Conservation (phyloP, 352 stramenopile genomes). For the Pythium sukuiense region DNA sequence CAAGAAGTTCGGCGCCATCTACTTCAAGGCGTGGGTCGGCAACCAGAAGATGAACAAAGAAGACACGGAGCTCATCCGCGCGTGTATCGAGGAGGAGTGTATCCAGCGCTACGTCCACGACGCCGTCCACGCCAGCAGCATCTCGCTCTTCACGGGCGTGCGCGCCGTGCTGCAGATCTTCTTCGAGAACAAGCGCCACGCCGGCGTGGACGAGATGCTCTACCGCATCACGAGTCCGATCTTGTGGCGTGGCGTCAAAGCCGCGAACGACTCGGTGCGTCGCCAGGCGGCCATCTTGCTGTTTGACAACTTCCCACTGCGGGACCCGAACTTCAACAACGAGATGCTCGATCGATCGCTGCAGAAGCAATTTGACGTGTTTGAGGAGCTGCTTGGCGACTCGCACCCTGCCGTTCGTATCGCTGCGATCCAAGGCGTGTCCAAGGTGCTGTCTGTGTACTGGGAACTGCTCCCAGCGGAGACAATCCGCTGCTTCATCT, state of each 20-base stretch:
- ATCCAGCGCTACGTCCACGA: conserved; percentile 80
- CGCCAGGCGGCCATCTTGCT: conserved; percentile 79
- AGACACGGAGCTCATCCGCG: conserved; percentile 28
- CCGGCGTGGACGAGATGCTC: conserved; percentile 82
- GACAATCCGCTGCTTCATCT: conserved; percentile 82
- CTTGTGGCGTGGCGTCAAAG: conserved; percentile 81
- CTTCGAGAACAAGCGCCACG: conserved; percentile 84
- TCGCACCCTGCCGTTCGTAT: conserved; percentile 75
- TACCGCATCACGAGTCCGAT: conserved; percentile 84
- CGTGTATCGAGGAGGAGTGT: conserved; percentile 83
- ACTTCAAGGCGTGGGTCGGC: conserved; percentile 84
- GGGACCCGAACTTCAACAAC: conserved; percentile 76
- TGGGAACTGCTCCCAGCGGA: conserved; percentile 82
- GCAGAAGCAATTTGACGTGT: conserved; percentile 85
- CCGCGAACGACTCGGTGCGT: conserved; percentile 79
- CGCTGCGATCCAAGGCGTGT: conserved; percentile 76
- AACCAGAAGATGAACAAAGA: conserved; percentile 38
- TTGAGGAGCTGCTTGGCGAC: conserved; percentile 73
- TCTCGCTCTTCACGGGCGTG: conserved; percentile 65
- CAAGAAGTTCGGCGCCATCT: conserved; percentile 71
- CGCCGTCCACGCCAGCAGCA: conserved; percentile 68
- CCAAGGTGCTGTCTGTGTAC: conserved; percentile 82
- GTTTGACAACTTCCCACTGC: conserved; percentile 85
- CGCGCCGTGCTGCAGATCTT: conserved; percentile 78
- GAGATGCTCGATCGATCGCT: conserved; percentile 69